A percentile compares a stretch with the other conserved stretches of the same genome.
These are phyloP conservation scores for Suhomyces taliae DNA, from an alignment of 1,139 yeast genomes.

Conservation along the genomic window DNA sequence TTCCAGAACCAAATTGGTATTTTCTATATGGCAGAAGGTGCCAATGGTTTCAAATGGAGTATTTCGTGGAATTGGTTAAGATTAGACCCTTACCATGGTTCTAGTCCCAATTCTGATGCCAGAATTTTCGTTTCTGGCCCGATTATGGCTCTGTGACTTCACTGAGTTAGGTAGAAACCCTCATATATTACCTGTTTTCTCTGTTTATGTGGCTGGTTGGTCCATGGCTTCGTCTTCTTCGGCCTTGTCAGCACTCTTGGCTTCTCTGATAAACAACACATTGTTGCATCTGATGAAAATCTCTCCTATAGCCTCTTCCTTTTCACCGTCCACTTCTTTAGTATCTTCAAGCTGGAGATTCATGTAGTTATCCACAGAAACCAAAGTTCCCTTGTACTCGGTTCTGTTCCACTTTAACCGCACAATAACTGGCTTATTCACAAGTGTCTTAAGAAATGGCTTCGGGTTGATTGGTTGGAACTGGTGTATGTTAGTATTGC, in stretches of 20 bases:
- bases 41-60: too few species aligned
- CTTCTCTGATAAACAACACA: constrained; percentile 63
- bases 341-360: constrained; percentile 77
- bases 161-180: too few species aligned
- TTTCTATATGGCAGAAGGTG: too few species aligned
- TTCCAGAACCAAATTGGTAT: too few species aligned
- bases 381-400: constrained; percentile 81
- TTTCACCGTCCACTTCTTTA: constrained; percentile 48
- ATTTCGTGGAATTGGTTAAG: too few species aligned
- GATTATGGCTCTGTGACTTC: too few species aligned
- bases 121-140: too few species aligned
- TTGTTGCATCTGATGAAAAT: constrained; percentile 84
- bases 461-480: constrained; percentile 85
- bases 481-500: constrained; percentile 25
- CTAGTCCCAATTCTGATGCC: too few species aligned
- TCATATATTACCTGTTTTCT: too few species aligned
- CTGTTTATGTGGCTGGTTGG: neutral
- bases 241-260: constrained; percentile 1
- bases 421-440: constrained; percentile 73
- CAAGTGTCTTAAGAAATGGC: constrained; percentile 78
- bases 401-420: constrained; percentile 89
- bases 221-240: neutral
- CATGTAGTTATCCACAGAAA: constrained; percentile 91
- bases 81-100: too few species aligned
- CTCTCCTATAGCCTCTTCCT: constrained; percentile 71